These are phyloP conservation scores for Linanthus parryae DNA, from an alignment of 148 eudicot species.

Conservation along the genomic window DNA sequence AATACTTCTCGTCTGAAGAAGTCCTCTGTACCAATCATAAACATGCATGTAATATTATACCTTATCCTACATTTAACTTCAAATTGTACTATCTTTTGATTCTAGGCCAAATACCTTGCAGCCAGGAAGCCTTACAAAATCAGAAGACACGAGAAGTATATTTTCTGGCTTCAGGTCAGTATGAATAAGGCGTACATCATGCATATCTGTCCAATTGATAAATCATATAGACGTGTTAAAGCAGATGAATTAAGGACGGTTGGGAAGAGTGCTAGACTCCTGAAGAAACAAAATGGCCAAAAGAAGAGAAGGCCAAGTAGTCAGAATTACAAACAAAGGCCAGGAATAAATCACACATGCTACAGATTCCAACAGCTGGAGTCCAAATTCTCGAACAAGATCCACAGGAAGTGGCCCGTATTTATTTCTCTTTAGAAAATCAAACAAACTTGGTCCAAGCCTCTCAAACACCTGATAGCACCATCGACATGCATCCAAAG, in stretches of 20 bases:
- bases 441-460: constrained; percentile 99
- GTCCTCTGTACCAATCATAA: constrained; percentile 54
- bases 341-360: constrained; percentile 79
- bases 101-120: constrained; percentile 57
- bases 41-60: constrained; percentile 18
- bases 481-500: constrained; percentile 46
- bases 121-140: constrained; percentile 68
- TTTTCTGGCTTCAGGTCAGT: constrained; percentile 98
- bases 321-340: constrained; percentile 30
- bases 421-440: constrained; percentile 81
- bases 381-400: constrained; percentile 91
- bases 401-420: constrained; percentile 84
- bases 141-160: constrained; percentile 79
- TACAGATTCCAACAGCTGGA: constrained; percentile 95
- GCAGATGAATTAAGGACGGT: constrained; percentile 3
- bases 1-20: constrained; percentile 39
- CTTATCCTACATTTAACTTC: constrained; percentile 19
- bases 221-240: constrained; percentile 21
- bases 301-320: constrained; percentile 17
- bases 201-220: constrained; percentile 67
- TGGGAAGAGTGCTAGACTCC: constrained; percentile 6
- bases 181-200: constrained; percentile 76
- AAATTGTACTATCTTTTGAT: constrained; percentile 17
- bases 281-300: constrained; percentile 15
- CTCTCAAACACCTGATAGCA: constrained; percentile 92